Base-by-base conservation (phyloP, 1,284 basidiomycete genomes). In the Ceratobasidium sp. region DNA sequence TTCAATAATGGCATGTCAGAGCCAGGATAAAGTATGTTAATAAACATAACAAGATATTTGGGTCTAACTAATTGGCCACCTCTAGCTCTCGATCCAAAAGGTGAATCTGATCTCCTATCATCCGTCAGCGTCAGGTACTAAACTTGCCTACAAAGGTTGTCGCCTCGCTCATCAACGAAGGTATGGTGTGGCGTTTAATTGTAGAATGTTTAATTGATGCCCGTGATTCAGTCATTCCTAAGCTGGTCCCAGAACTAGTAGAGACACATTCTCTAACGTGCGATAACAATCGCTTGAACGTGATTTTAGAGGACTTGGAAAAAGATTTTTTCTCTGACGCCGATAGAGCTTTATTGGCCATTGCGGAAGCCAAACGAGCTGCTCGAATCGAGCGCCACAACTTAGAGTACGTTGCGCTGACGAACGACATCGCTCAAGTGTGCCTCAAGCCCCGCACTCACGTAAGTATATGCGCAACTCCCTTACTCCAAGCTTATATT, bases 51-150 rank as follows among this genome's bases (percentile, higher is more conserved):
- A 18, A 41, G 10, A 21, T 60, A 41, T 10, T 34, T 32, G 36
- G 23, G 36, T 5, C 53, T 74, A 39, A 61, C 28, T n/a, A 74
- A 5, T 71, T 73, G 41, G 67, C 36, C 52, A 71, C n/a, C n/a
- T 75, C 5, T 76, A 93, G 92, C 92, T 96, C 23, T 96, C 94
- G 0, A 88, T 98, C 30, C 97, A 98, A 81, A 93, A 96, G 77
- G 82, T 98, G 9, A 89, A 97, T 46, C 84, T 84, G 59, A 89
- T 83, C 57, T 84, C 96, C 16, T 41, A 45, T 52, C 14, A 16
- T 2, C 10, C 9, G 6, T 46, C 26, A 55, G 30, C 14, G 26
- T 18, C 34, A 18, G 26, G 14, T 32, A 30, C 64, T 67, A 32
- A 67, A 2, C 12, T n/a, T 30, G 26, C 14, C 21, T 39, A 9